phyloP scores from a whole-genome alignment of 2,329 filamentous ascomycete species.

The Phoma sp. region DNA sequence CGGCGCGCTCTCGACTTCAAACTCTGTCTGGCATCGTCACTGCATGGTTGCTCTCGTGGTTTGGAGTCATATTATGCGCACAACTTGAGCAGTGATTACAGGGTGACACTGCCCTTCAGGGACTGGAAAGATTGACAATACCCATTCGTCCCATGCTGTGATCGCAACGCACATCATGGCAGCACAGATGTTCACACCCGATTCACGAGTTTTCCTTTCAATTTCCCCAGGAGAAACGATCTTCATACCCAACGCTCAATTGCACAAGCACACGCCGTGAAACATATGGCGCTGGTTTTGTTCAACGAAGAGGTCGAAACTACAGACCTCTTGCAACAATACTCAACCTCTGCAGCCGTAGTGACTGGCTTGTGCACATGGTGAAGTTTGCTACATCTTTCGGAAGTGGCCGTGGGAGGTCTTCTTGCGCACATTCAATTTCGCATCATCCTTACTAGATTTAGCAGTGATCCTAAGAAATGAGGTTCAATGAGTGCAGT shows the following conservation, averaged over 20 bases:
- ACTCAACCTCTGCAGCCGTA: background rate
- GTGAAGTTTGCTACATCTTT: slow-evolving; percentile 4
- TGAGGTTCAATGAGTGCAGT: background rate
- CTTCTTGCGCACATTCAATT: background rate
- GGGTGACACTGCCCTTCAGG: background rate
- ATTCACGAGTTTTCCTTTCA: background rate
- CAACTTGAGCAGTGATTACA: background rate
- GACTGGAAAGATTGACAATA: background rate
- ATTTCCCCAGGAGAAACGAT: background rate
- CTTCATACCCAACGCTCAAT: background rate
- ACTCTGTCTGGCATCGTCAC: background rate
- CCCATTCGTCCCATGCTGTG: background rate
- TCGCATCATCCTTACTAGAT: background rate
- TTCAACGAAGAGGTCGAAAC: background rate
- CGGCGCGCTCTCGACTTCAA: background rate
- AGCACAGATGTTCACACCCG: background rate
- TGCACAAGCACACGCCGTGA: background rate
- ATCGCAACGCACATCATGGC: background rate
- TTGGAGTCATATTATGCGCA: background rate
- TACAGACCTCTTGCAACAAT: background rate
- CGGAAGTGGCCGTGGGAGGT: background rate
- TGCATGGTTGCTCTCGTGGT: background rate
- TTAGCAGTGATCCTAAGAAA: background rate
- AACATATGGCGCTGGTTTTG: background rate
- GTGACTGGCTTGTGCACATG: background rate